Base-by-base conservation (phyloP, 805 yeast genomes). In the Yamadazyma tumulicola region DNA sequence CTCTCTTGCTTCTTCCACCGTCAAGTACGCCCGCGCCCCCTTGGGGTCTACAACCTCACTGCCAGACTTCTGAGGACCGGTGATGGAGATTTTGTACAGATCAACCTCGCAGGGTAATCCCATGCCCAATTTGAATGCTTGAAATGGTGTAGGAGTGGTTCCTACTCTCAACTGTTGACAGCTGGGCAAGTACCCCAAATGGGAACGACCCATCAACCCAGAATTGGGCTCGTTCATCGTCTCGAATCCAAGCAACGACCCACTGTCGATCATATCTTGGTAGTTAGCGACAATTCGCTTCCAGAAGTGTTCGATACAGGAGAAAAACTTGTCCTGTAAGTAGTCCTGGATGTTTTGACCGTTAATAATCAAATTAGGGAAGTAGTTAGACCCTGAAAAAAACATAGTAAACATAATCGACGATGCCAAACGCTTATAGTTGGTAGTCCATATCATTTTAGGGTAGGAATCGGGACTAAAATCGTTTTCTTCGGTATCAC, bases 381-480 rank as follows among this genome's bases (percentile, higher is more conserved):
- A 85, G 58, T 79, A 85, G 11, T 66, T 60, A 34, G 69, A 69
- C 2, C 97, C 97, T 1, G 83, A 80, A 59, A 84, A 88, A 51
- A 89, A 89, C 47, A 86, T 54, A 0, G 95, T 84, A 56, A 87
- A 87, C 93, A 89, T 85, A 6, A 84, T 79, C 41, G 77, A 74
- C 22, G 83, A 68, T 2, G 87, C 95, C 39, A 87, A 62, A 22
- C 93, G 69, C 41, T 67, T 74, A 52, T 88, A 87, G 57, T 89
- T 89, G 1, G 96, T 79, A 0, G 95, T 79, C 97, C 97, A 89
- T 21, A 88, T 67, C 97, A 89, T 89, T 48, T 85, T 83, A 5
- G 88, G 87, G 54, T 74, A 84, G 29, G 67, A 56, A n/a, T 57
- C 66, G 1, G 59, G 51, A 18, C 57, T 59, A 1, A 65, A 27